phyloP scores from a whole-genome alignment of 2,329 filamentous ascomycete genomes.

The Colletotrichum musae region DNA sequence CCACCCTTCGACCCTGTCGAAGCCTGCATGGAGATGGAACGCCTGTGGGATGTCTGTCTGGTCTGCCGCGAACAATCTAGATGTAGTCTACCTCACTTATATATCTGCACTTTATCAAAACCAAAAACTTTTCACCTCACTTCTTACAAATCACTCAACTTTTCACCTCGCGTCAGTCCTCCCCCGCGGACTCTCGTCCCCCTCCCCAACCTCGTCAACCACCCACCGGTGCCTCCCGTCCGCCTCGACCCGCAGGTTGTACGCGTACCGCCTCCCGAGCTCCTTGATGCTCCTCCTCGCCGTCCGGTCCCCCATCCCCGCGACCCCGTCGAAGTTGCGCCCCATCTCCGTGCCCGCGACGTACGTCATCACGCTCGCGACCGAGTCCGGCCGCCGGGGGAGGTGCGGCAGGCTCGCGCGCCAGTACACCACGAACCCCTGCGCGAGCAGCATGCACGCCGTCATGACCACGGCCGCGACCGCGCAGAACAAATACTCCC shows the following conservation, averaged over 20 bases:
- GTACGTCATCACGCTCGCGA: conserved; percentile 46
- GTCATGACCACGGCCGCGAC: conserved; percentile 36
- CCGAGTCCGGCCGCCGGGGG: conserved; percentile 44
- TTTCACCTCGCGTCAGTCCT: conserved; percentile 46
- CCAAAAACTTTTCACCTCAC: conserved; percentile 58
- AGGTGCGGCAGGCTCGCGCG: conserved; percentile 42
- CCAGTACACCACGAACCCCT: conserved; percentile 42
- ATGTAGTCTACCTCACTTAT: no score
- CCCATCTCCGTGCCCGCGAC: conserved; percentile 44
- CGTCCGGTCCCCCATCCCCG: background rate
- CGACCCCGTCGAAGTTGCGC: conserved; percentile 41
- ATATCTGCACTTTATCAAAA: conserved; percentile 34
- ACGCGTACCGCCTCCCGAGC: conserved; percentile 7
- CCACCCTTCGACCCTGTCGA: no score
- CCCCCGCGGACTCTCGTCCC: background rate
- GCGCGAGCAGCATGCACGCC: conserved; percentile 40
- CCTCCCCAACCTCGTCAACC: conserved; percentile 9
- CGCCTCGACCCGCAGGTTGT: conserved; percentile 3
- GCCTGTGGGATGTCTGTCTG: no score
- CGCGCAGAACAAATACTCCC: conserved; percentile 44
- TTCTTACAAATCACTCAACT: conserved; percentile 52
- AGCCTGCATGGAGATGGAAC: no score
- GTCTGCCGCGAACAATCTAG: no score
- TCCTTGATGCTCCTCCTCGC: background rate
- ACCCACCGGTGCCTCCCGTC: conserved; percentile 12